Base-by-base conservation (phyloP, 148 eudicot species). In the Rhododendron kiyosumense region DNA sequence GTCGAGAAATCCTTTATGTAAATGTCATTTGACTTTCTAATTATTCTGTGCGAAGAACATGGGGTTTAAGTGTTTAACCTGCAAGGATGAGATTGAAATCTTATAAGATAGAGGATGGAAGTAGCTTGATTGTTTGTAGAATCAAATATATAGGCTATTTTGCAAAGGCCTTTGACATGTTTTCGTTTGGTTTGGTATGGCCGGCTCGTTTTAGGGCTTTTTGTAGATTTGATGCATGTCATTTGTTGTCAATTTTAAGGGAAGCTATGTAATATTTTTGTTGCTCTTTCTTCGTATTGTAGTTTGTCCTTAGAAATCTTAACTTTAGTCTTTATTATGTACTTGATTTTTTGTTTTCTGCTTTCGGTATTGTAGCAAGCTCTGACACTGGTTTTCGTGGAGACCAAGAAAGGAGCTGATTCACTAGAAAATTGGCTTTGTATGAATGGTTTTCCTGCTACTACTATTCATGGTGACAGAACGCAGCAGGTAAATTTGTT, bases 401-500 rank as follows among this genome's bases (percentile, higher is more conserved):
- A 94, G 89, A 94, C 97, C 81, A 94, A 94, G 88, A 94, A 93
- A 85, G 97, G 97, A 83, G 97, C 97, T 52, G 97, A 94, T 86
- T 88, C 95, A 52, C 89, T 94, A 85, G 98, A 94, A 83, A 88
- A 93, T 71, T 96, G 93, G 94, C 85, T 96, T 88, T 89, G 82
- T 80, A 69, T 73, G 36, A 94, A 93, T 88, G 96, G 96, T 24
- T 96, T 94, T 87, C 96, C 96, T 63, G 93, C 98, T 87, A 93
- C 94, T 74, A 92, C 96, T 82, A 96, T 96, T 75, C 98, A 96
- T 79, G 98, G 98, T 75, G 98, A 94, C 86, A 93, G 96, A 86
- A 83, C 94, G 34, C 98, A 96, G 77, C 94, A 93, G 95, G 98
- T 94, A 63, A 89, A 88, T 81, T 36, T 73, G 48, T 65, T 38